Conservation (phyloP, 2,329 filamentous ascomycete species). For the Epichloe bromicola region DNA sequence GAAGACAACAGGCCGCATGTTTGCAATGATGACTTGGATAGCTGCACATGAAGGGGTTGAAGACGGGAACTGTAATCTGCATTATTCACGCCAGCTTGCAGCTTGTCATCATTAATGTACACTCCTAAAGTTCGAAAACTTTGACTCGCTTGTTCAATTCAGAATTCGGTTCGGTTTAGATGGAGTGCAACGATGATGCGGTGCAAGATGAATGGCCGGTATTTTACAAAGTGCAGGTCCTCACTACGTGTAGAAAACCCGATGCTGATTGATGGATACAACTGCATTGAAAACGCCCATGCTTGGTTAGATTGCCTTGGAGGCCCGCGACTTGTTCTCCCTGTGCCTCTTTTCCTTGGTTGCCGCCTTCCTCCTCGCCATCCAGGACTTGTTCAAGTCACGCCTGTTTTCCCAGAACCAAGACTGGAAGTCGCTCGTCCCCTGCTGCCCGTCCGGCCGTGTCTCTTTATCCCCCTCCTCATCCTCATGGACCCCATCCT, state of each 20-base stretch:
- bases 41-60: background rate
- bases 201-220: too few relatives aligned
- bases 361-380: slow-evolving; percentile 46
- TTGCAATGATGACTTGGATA: slow-evolving; percentile 16
- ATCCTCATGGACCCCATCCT: slow-evolving; percentile 15
- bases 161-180: too few relatives aligned
- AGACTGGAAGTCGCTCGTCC: slow-evolving; percentile 44
- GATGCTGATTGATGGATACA: background rate
- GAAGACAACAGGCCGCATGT: slow-evolving; percentile 20
- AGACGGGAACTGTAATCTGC: too few relatives aligned
- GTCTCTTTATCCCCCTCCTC: slow-evolving; percentile 12
- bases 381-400: slow-evolving; percentile 53
- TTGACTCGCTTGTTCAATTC: too few relatives aligned
- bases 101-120: background rate
- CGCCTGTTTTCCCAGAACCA: slow-evolving; percentile 58
- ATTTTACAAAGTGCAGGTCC: too few relatives aligned
- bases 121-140: background rate
- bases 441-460: slow-evolving; percentile 11
- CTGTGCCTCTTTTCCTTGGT: slow-evolving; percentile 54
- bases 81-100: background rate
- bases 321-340: slow-evolving; percentile 46
- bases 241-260: background rate
- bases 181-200: too few relatives aligned
- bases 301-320: slow-evolving; percentile 19
- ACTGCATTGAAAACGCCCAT: background rate